phyloP scores from a whole-genome alignment of 768 basidiomycete genomes.

The Rhodotorula taiwanensis region DNA sequence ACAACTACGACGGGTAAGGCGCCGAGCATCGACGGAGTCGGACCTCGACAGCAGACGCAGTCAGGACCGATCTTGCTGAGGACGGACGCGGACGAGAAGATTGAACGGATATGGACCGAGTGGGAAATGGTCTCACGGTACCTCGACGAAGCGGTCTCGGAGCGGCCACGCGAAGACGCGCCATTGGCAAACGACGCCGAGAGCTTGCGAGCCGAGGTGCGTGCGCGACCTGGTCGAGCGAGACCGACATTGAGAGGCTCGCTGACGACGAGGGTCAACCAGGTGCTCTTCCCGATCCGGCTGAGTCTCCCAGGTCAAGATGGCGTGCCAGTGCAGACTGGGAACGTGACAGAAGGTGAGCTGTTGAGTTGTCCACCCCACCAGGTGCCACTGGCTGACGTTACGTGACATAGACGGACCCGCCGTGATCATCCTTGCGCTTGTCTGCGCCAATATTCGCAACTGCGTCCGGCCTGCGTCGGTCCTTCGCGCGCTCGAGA shows the following conservation, averaged over 20 bases:
- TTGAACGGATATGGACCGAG: constrained; percentile 79
- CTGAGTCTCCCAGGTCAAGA: constrained; percentile 59
- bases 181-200: background rate
- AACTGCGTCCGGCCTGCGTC: constrained; percentile 80
- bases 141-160: constrained; percentile 10
- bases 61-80: constrained; percentile 50
- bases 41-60: constrained; percentile 9
- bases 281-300: constrained; percentile 75
- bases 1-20: background rate
- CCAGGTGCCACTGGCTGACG: background rate
- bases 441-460: constrained; percentile 80
- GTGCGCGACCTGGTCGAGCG: no score
- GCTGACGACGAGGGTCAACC: constrained; percentile 52
- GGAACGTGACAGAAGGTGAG: constrained; percentile 57
- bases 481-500: constrained; percentile 73
- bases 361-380: background rate
- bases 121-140: constrained; percentile 49
- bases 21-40: background rate
- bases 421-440: constrained; percentile 75
- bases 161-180: background rate
- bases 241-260: constrained; percentile 51
- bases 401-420: constrained; percentile 61
- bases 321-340: constrained; percentile 44
- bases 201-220: background rate
- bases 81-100: constrained; percentile 72